Percentiles rank a stretch among this genome's conserved stretches.
Evolutionary conservation across 306 rosid species (phyloP).

Genomic region (Senna tora): DNA sequence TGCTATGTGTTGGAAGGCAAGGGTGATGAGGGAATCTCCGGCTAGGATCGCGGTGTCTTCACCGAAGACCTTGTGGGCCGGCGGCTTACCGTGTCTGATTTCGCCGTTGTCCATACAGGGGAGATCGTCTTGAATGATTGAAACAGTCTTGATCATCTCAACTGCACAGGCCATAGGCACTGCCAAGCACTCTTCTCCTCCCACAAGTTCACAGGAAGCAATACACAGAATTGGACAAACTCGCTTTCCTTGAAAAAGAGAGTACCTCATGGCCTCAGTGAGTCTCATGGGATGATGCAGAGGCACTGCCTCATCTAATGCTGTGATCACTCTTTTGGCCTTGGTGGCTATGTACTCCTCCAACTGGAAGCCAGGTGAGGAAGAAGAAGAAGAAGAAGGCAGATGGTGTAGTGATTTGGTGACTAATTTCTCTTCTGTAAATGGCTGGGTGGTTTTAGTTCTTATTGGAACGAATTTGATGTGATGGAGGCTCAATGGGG

Average conservation of each 20-base stretch:
- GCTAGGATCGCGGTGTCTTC: conserved; percentile 38
- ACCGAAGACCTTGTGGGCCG: conserved; percentile 44
- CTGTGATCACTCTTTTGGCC: conserved; percentile 33
- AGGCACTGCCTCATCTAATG: conserved; percentile 47
- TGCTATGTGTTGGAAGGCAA: conserved; percentile 40
- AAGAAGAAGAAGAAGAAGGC: too few species aligned
- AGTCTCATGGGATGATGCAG: conserved; percentile 36
- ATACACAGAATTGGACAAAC: conserved; percentile 42
- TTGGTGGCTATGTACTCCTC: conserved; percentile 38
- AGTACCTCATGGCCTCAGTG: conserved; percentile 46
- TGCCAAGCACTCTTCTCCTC: conserved; percentile 43
- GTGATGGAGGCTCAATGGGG: background rate
- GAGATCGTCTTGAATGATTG: conserved; percentile 46
- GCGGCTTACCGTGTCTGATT: conserved; percentile 34
- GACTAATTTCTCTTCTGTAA: background rate
- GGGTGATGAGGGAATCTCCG: conserved; percentile 43
- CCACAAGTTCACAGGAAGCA: conserved; percentile 46
- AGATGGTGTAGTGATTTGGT: background rate
- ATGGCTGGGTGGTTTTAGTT: background rate
- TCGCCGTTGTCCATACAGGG: conserved; percentile 54
- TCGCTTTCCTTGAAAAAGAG: conserved; percentile 39
- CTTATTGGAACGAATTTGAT: background rate
- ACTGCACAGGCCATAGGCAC: conserved; percentile 43
- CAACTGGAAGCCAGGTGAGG: background rate
- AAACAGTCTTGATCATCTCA: conserved; percentile 46